phyloP scores from a whole-genome alignment of 1,284 basidiomycete genomes.

The Pyrrhoderma noxium region DNA sequence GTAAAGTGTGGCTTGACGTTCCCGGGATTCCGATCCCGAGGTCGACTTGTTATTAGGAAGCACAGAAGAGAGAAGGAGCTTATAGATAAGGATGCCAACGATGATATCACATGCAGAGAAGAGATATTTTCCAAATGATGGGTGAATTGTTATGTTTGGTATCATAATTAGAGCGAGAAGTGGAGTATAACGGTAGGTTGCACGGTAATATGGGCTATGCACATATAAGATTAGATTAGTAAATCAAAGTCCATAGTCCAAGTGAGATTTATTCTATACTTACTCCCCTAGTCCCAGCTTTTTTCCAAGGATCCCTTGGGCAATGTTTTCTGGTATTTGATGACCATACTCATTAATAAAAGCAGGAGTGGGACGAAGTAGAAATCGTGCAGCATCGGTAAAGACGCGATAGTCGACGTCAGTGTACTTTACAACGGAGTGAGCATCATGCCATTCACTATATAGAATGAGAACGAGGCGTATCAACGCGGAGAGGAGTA shows the following conservation, averaged over 20 bases:
- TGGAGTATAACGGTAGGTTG: slow-evolving; percentile 96
- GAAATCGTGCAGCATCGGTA: slow-evolving; percentile 78
- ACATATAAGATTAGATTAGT: slow-evolving; percentile 12
- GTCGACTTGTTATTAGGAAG: slow-evolving; percentile 23
- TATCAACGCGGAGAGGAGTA: slow-evolving; percentile 49
- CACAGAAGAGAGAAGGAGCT: slow-evolving; percentile 49
- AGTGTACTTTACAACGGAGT: slow-evolving; percentile 86
- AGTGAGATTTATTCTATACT: slow-evolving; percentile 29
- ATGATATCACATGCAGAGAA: slow-evolving; percentile 84
- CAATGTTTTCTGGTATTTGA: slow-evolving; percentile 35
- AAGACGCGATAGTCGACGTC: slow-evolving; percentile 97
- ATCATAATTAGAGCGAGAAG: slow-evolving; percentile 77
- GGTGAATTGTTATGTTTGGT: slow-evolving; percentile 75
- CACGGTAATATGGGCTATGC: slow-evolving; percentile 83
- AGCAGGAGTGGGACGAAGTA: slow-evolving; percentile 30
- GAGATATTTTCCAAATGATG: slow-evolving; percentile 84
- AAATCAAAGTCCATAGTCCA: slow-evolving; percentile 2
- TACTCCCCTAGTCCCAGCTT: slow-evolving; percentile 60
- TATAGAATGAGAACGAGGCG: slow-evolving; percentile 72
- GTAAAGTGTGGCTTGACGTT: slow-evolving; percentile 42
- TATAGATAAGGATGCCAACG: slow-evolving; percentile 75
- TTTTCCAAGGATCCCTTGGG: slow-evolving; percentile 53
- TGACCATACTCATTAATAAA: slow-evolving; percentile 16
- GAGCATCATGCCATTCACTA: slow-evolving; percentile 83
- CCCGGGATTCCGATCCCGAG: slow-evolving; percentile 9